Evolutionary conservation across 306 rosid species (phyloP), one percentile per base, ranked within the genome.

Genomic region (Prunus mira): DNA sequence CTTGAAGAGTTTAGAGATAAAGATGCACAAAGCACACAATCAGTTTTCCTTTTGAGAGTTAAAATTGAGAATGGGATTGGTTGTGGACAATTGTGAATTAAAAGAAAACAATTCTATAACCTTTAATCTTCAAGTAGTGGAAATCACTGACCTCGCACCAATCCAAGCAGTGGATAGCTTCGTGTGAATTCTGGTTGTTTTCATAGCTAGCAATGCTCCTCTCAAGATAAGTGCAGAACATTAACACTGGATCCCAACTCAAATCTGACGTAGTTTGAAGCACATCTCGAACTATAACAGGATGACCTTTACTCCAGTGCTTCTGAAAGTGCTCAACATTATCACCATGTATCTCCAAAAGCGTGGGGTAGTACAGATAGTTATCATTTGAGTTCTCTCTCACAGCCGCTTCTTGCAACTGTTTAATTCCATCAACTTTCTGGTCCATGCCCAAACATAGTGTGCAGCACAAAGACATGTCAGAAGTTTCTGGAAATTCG

Each of bases 281-380:
- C 60, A 88, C 92, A 64, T 87, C 78, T 54, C 83, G 90, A 49
- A 96, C 97, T 56, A 96, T 81, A 69, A 96, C 91, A 60, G 99
- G 99, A 82, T 96, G 99, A 57, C 99, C 93, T 80, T 84, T 91
- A 60, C 89, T 89, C 99, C 99, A 96, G 68, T 96, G 99, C 84
- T 91, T 91, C 87, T 92, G 98, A 77, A 96, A 96, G 84, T 96
- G 99, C 52, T 96, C 99, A 49, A 91, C 78, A 62, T 89, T 88
- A 87, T 91, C 92, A 58, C 82, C 69, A 43, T 78, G 84, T 63
- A 84, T 71, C 58, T 85, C 91, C 74, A 72, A 55, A 78, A 86
- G 84, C 27, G 89, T 87, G 67, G 98, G 98, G 78, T 81, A 82
- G 80, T 83, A 91, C 80, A 96, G 80, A 75, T 54, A 83, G 83